A percentile compares a stretch with the other conserved stretches of the same genome.
Evolutionary conservation across 768 basidiomycete genomes (phyloP).

Genomic region (Boletus speciosus): DNA sequence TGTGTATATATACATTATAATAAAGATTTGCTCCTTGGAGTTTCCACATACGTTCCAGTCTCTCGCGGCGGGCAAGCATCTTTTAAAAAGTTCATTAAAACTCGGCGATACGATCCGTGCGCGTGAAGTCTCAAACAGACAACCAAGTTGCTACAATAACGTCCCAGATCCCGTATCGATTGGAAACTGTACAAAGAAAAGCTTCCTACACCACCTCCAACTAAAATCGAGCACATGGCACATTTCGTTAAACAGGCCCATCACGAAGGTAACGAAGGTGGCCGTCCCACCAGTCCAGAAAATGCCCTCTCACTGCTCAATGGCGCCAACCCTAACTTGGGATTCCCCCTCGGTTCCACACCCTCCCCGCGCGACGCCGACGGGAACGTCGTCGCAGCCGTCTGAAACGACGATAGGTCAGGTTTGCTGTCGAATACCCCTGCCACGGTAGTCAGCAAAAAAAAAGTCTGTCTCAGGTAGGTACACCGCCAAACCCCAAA

Average conservation of each 20-base stretch:
- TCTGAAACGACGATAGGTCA: conserved; percentile 33
- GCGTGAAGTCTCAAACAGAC: background rate
- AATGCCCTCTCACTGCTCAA: conserved; percentile 35
- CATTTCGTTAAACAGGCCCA: background rate
- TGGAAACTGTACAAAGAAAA: background rate
- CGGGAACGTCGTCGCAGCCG: conserved; percentile 16
- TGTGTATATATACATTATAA: too few species aligned
- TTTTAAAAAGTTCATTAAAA: background rate
- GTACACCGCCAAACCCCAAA: background rate
- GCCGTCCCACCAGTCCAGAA: conserved; percentile 23
- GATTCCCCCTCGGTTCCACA: conserved; percentile 32
- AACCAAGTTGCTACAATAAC: background rate
- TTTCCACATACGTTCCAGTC: too few species aligned
- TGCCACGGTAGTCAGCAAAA: conserved; percentile 1
- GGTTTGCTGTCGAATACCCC: conserved; percentile 38
- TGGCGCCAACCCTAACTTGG: conserved; percentile 37
- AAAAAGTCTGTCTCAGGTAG: background rate
- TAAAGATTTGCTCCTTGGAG: too few species aligned
- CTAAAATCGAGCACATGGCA: conserved; percentile 13
- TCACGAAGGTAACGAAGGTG: conserved; percentile 21
- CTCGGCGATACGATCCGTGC: conserved; percentile 18
- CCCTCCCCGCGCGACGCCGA: conserved; percentile 11
- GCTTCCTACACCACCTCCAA: conserved; percentile 5
- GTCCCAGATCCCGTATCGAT: background rate
- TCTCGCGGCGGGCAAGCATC: too few species aligned